Evolutionary conservation across 345 rosid genomes (phyloP), one percentile per base, ranked within the genome.

Genomic region (Pistacia integerrima): DNA sequence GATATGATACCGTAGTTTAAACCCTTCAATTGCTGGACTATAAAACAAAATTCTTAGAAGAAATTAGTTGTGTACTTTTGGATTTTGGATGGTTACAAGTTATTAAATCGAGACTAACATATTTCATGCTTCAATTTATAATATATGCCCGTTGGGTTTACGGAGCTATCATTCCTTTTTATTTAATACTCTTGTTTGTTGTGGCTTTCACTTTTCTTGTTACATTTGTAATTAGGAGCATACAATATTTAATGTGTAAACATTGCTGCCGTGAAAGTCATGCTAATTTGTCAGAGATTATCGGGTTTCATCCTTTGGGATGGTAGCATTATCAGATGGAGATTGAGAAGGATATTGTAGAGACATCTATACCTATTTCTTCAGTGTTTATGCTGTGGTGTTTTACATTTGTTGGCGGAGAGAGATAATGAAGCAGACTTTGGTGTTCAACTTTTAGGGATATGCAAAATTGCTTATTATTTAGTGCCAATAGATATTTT

Each of bases 11-110:
- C n/a, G 17, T 59, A 44, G 44, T 60, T 72, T 60, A 28, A 46
- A 44, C 44, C 4, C 61, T 72, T 60, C 54, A 48, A 16, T 12
- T 6, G 17, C 4, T 12, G 28, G 67, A 36, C 54, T 9, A 18
- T 11, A 69, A 54, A 52, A 17, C 16, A 17, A 16, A 35, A 14
- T 30, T 30, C 48, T 69, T 51, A 33, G n/a, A 68, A 13, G 72
- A 68, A 54, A 25, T 68, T 51, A 13, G 72, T 14, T 17, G 59
- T 68, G 58, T 49, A 14, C 67, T 63, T 63, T 63, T 63, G 20
- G 3, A 7, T 41, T 41, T 41, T 41, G 46, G 46, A 58, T 58
- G 28, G 62, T 58, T 6, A 58, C 11, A 13, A 25, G 25, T 36
- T n/a, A 49, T n/a, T 33, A 8, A 56, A 35, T 16, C 11, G 30